Base-by-base conservation (phyloP, 164 flowering plant species). In the Piper betle region DNA sequence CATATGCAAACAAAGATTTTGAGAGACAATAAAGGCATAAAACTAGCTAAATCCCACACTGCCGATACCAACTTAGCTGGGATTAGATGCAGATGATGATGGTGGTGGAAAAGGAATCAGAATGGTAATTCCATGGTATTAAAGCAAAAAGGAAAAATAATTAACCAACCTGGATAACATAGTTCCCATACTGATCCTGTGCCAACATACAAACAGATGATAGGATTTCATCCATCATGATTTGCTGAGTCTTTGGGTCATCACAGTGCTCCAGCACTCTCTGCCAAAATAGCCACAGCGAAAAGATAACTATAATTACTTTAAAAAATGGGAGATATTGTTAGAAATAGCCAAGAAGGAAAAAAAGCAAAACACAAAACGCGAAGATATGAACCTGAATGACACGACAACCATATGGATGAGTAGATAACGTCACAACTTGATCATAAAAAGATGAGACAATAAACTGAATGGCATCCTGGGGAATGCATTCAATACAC, bases 371-470 rank as follows among this genome's bases (percentile, higher is more conserved):
- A n/a, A n/a, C n/a, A n/a, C n/a, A n/a, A n/a, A n/a, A n/a, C n/a
- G n/a, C n/a, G n/a, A n/a, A n/a, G n/a, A n/a, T n/a, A n/a, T n/a
- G n/a, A n/a, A 93, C 99, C 96, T 93, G 99, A 66, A 90, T 83
- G 59, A 93, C 99, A 68, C 99, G 94, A 62, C 97, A 93, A 13
- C 99, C 97, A 70, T 93, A 93, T 41, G 97, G 92, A 81, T 93
- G 97, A 52, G 95, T 93, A 25, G 99, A 93, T 19, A 93, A 83
- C 19, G 81, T 81, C 64, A 90, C 95, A 71, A 90, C 96, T 74
- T 93, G 90, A 71, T 83, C 95, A 72, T 79, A 86, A 68, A 93
- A 90, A 37, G 91, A 78, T 55, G 91, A 70, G 57, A 93, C 74
- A 54, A 93, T 88, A 61, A 90, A 93, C 55, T 86, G 86, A 73